Conservation (phyloP, 176 grass and related monocot species). For the Carex scoparia region DNA sequence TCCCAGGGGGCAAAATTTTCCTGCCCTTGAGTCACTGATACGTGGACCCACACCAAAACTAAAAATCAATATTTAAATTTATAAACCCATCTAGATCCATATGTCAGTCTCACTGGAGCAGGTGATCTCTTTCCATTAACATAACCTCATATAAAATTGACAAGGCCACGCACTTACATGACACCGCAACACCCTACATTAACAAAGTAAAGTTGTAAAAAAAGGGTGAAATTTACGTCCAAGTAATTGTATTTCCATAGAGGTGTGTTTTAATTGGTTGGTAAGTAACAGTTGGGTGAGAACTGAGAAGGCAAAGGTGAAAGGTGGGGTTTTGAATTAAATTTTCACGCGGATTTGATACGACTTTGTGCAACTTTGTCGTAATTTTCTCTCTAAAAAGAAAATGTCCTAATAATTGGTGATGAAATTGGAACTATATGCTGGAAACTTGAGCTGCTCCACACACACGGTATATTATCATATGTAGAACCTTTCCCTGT, state of each 20-base stretch:
- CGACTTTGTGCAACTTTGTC: not conserved
- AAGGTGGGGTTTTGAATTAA: not conserved
- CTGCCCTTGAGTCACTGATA: too few species aligned
- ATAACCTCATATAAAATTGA: not conserved
- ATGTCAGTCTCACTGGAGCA: too few species aligned
- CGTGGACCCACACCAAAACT: too few species aligned
- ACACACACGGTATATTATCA: not conserved
- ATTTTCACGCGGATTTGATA: slow-evolving; percentile 10
- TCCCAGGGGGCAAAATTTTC: too few species aligned
- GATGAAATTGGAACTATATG: not conserved
- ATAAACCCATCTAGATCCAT: too few species aligned
- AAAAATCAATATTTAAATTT: too few species aligned
- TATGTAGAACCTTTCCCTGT: not conserved
- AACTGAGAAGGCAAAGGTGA: not conserved
- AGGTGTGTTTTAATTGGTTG: slow-evolving; percentile 14
- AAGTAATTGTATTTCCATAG: not conserved
- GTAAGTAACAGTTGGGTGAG: not conserved
- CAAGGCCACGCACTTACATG: not conserved
- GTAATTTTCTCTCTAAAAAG: not conserved
- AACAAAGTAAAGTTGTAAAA: not conserved
- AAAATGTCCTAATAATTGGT: too few species aligned
- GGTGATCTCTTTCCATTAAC: too few species aligned
- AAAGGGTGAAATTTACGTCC: not conserved
- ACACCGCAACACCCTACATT: not conserved
- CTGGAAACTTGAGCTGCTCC: not conserved